Evolutionary conservation across 139 green algal genomes (phyloP).

Genomic region (Chlamydomonas eustigma): DNA sequence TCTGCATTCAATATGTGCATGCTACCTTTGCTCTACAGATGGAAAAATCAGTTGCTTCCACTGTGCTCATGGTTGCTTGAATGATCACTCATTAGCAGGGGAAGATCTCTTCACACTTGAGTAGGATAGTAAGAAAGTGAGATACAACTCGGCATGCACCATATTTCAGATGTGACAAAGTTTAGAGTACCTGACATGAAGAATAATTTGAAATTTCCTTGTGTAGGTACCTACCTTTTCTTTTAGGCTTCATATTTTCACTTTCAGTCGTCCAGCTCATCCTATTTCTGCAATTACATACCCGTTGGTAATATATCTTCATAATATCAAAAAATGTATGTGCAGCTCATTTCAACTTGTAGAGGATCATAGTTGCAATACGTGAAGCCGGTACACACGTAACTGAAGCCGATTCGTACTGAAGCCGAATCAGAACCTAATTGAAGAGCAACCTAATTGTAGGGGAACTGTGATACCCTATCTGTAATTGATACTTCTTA

Average conservation of each 20-base stretch:
- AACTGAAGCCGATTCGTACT: no score
- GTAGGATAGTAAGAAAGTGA: conserved; percentile 45
- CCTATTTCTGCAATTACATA: conserved; percentile 45
- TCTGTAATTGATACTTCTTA: no score
- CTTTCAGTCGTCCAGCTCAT: conserved; percentile 31
- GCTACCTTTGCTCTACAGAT: not conserved
- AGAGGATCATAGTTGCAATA: no score
- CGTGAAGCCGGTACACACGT: no score
- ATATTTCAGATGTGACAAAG: not conserved
- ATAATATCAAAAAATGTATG: conserved; percentile 42
- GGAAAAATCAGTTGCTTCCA: conserved; percentile 14
- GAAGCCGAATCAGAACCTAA: no score
- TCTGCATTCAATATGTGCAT: not conserved
- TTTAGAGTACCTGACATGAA: not conserved
- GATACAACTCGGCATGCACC: not conserved
- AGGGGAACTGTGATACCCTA: no score
- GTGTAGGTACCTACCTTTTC: not conserved
- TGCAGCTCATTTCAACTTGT: no score
- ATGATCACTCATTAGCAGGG: conserved; percentile 51
- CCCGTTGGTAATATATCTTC: conserved; percentile 45
- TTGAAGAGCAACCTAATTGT: no score
- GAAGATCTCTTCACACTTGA: conserved; percentile 68
- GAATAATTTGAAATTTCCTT: not conserved
- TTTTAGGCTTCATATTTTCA: conserved; percentile 34
- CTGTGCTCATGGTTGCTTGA: conserved; percentile 47